Conservation (phyloP, 2,329 filamentous ascomycete genomes). For the Colletotrichum acutatum region DNA sequence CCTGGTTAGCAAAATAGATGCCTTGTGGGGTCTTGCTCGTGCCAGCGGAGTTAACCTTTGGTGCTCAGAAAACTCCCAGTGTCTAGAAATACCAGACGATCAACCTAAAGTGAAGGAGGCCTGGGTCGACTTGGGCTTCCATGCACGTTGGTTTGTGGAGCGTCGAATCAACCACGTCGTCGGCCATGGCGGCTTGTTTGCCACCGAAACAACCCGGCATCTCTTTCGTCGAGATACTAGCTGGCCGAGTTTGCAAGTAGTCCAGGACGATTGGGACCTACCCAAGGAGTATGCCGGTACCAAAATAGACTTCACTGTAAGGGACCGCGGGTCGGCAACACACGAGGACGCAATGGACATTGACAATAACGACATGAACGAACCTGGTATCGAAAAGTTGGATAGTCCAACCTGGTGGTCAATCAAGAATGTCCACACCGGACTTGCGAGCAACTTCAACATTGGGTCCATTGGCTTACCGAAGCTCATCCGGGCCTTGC, state of each 20-base stretch:
- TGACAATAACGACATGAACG: neutral
- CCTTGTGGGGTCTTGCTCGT: neutral
- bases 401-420: neutral
- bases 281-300: neutral
- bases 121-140: constrained; percentile 6
- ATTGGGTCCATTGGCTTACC: neutral
- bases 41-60: neutral
- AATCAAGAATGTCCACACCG: neutral
- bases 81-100: neutral
- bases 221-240: neutral
- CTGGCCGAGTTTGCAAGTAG: neutral
- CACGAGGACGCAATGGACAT: neutral
- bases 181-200: constrained; percentile 1
- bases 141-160: neutral
- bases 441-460: neutral
- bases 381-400: neutral
- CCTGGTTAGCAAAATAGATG: neutral
- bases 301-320: neutral
- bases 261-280: neutral
- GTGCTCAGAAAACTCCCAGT: neutral
- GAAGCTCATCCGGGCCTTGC: neutral
- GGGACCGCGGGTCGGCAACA: too few relatives aligned
- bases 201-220: neutral
- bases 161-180: neutral
- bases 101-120: neutral